These are phyloP conservation scores for Litchi chinensis DNA, from an alignment of 345 rosid species.

Conservation along the genomic window DNA sequence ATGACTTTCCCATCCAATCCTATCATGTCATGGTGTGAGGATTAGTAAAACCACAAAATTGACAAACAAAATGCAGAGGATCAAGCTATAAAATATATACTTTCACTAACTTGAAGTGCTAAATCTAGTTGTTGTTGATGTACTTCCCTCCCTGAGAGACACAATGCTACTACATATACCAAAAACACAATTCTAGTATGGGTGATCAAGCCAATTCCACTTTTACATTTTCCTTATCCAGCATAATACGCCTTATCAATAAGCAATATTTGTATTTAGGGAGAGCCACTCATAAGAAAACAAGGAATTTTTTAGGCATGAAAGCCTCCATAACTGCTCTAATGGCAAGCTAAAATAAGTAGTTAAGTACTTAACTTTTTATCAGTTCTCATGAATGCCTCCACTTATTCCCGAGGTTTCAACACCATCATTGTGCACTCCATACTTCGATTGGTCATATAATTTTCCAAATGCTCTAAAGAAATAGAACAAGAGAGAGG, in stretches of 20 bases:
- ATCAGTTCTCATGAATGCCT: constrained; percentile 84
- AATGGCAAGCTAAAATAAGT: background rate
- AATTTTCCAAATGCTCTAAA: constrained; percentile 95
- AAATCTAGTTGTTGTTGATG: constrained; percentile 60
- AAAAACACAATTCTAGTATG: background rate
- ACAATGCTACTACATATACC: constrained; percentile 60
- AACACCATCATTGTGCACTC: constrained; percentile 56
- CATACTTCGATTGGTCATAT: constrained; percentile 79
- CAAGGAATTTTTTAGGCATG: background rate
- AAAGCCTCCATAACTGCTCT: background rate
- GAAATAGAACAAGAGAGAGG: constrained; percentile 43
- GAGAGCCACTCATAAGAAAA: background rate
- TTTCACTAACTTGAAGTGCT: constrained; percentile 82
- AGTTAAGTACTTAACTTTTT: constrained; percentile 48
- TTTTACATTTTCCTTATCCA: background rate
- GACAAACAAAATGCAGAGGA: background rate
- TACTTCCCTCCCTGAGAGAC: constrained; percentile 52
- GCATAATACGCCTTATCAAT: background rate
- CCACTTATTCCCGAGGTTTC: constrained; percentile 67
- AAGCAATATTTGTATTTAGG: background rate
- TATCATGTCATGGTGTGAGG: constrained; percentile 23
- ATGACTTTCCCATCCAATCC: constrained; percentile 91
- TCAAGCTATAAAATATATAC: background rate
- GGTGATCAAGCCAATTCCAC: background rate
- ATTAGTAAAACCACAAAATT: background rate